These are phyloP conservation scores for Sugiyamaella qingdaonensis DNA, from an alignment of 805 yeast species.

Conservation along the genomic window DNA sequence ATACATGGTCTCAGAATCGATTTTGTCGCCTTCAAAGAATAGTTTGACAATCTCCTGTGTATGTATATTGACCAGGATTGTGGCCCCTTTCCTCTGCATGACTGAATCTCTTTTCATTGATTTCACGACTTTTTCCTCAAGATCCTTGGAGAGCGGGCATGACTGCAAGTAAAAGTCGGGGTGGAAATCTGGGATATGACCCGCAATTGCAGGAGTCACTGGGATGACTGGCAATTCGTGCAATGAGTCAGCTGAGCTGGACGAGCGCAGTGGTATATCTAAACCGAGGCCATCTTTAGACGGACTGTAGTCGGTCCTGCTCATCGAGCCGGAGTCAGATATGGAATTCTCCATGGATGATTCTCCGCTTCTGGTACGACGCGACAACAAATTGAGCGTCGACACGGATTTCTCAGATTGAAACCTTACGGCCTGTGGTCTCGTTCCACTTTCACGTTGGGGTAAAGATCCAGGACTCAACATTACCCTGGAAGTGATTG, in stretches of 20 bases:
- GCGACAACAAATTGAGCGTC: background rate
- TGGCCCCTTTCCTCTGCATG: constrained; percentile 3
- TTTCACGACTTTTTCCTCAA: constrained; percentile 22
- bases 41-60: constrained; percentile 14
- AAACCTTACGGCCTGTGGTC: background rate
- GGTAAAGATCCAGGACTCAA: background rate
- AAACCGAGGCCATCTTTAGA: background rate
- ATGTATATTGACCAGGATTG: constrained; percentile 16
- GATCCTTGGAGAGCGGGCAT: constrained; percentile 18
- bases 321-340: background rate
- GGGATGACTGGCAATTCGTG: background rate
- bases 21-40: background rate
- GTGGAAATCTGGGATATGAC: constrained; percentile 24
- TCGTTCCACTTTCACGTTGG: background rate
- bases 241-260: background rate
- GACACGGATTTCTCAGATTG: background rate
- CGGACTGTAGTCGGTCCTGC: background rate
- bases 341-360: background rate
- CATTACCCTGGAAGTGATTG: background rate
- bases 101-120: constrained; percentile 21
- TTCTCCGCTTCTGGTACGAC: background rate
- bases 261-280: constrained; percentile 7
- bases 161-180: constrained; percentile 27
- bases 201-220: constrained; percentile 24
- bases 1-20: background rate